Conservation (phyloP, 257 asterid genomes). For the Capsicum baccatum region DNA sequence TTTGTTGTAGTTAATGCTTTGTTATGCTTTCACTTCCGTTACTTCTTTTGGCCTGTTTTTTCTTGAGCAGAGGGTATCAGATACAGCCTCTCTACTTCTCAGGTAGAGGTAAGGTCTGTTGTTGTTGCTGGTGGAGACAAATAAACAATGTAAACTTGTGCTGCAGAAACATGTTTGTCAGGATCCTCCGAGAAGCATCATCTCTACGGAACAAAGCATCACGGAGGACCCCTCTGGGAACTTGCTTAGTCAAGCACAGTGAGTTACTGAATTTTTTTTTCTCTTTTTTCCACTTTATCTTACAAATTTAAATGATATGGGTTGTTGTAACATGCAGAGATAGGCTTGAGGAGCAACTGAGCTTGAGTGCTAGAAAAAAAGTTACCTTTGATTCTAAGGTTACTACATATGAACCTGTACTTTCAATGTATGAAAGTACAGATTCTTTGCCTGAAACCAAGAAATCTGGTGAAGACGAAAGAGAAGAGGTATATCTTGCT, state of each 20-base stretch:
- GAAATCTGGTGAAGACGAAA: constrained; percentile 37
- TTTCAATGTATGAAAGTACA: constrained; percentile 51
- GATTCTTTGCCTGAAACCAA: constrained; percentile 60
- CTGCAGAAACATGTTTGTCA: constrained; percentile 62
- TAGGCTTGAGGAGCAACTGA: constrained; percentile 55
- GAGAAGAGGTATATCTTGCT: constrained; percentile 32
- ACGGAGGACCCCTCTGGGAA: constrained; percentile 45
- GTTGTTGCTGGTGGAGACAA: background rate
- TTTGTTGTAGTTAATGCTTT: no score
- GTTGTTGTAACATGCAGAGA: constrained; percentile 46
- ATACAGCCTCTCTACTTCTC: no score
- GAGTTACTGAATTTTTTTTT: constrained; percentile 38
- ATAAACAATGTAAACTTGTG: constrained; percentile 32
- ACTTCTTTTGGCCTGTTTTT: no score
- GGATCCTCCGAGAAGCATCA: constrained; percentile 40
- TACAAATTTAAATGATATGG: background rate
- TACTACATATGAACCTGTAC: constrained; percentile 68
- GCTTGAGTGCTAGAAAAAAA: constrained; percentile 61
- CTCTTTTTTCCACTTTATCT: background rate
- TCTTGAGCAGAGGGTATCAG: no score
- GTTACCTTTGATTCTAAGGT: constrained; percentile 86
- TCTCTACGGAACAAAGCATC: constrained; percentile 49
- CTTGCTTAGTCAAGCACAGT: constrained; percentile 55
- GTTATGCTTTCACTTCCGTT: no score
- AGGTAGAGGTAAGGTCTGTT: background rate